A percentile compares a stretch with the other conserved stretches of the same genome.
phyloP scores from a whole-genome alignment of 2,329 filamentous ascomycete genomes.

The Hypomyces rosellus region DNA sequence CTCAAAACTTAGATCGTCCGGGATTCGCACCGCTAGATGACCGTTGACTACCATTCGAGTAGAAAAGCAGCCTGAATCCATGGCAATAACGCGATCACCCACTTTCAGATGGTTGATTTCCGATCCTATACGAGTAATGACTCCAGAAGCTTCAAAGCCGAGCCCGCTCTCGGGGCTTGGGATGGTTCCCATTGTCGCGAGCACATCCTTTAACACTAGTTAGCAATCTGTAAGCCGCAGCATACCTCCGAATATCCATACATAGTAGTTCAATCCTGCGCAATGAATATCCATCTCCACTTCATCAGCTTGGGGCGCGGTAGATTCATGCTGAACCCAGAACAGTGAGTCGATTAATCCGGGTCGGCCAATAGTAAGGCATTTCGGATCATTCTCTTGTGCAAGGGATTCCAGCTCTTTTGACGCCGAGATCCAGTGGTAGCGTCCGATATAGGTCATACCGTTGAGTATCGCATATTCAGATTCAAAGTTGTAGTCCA shows the following conservation, averaged over 20 bases:
- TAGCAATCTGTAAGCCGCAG: slow-evolving; percentile 17
- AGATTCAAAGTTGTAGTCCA: not conserved
- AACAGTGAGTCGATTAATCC: not conserved
- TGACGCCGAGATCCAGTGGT: not conserved
- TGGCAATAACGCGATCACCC: slow-evolving; percentile 29
- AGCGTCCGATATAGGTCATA: not conserved
- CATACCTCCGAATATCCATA: not conserved
- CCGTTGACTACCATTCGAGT: not conserved
- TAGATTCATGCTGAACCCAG: not conserved
- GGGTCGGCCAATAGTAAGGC: not conserved
- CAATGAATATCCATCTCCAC: slow-evolving; percentile 2
- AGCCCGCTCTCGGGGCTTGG: slow-evolving; percentile 11
- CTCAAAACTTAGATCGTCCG: slow-evolving; percentile 20
- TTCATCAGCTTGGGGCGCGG: not conserved
- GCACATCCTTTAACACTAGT: slow-evolving; percentile 12
- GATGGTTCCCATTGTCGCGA: slow-evolving; percentile 8
- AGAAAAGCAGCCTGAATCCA: slow-evolving; percentile 1
- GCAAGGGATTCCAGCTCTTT: not conserved
- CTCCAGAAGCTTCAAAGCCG: slow-evolving; percentile 25
- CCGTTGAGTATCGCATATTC: not conserved
- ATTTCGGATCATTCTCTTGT: not conserved
- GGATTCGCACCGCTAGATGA: slow-evolving; percentile 19
- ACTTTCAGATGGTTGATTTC: slow-evolving; percentile 14
- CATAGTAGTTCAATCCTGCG: slow-evolving; percentile 6
- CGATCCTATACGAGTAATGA: slow-evolving; percentile 16